Evolutionary conservation across 768 basidiomycete species (phyloP), one percentile per base, ranked within the genome.

Genomic region (Termitomyces sp.): DNA sequence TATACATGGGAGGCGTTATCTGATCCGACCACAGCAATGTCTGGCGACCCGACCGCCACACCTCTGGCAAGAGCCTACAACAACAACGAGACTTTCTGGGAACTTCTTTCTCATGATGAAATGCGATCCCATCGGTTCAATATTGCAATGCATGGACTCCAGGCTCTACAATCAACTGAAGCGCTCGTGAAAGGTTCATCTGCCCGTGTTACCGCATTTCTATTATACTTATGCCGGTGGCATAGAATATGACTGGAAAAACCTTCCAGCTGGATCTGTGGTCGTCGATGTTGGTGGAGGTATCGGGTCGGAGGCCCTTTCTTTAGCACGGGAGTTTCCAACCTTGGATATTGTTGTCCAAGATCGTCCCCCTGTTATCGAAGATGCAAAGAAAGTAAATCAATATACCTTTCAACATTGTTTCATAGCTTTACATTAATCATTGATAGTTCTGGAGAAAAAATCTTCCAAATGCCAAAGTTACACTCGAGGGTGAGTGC

Each of bases 261-360:
- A 36, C 1, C 40, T 57, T 42, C 29, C 51, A 3, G 46, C 51
- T 25, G 32, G 50, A 33, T 57, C 55, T 20, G 23, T 62, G 6
- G 35, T 71, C 27, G 67, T 71, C 12, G 70, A 71, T 41, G 70
- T 76, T n/a, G 75, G 74, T 3, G 73, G 72, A 9, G 68, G 70
- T 25, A 42, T 70, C 12, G 74, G 74, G 1, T 57, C 64, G 11
- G 60, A 64, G 5, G 63, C 68, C 0, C 52, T 73, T 9, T 51
- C 56, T 7, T 38, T 76, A 16, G 56, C 63, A 0, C 67, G 68
- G 31, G 62, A 55, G 2, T 67, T 62, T 50, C 67, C 72, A 3
- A 56, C 70, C 20, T 59, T 75, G 4, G 58, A 65, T 10, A 63
- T 68, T 32, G 55, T 74, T 27, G 62, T 74, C 27, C 56, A 41